A percentile compares a stretch with the other conserved stretches of the same genome.
Evolutionary conservation across 176 grass and related monocot genomes (phyloP).

Genomic region (Coix lacrymajobi): DNA sequence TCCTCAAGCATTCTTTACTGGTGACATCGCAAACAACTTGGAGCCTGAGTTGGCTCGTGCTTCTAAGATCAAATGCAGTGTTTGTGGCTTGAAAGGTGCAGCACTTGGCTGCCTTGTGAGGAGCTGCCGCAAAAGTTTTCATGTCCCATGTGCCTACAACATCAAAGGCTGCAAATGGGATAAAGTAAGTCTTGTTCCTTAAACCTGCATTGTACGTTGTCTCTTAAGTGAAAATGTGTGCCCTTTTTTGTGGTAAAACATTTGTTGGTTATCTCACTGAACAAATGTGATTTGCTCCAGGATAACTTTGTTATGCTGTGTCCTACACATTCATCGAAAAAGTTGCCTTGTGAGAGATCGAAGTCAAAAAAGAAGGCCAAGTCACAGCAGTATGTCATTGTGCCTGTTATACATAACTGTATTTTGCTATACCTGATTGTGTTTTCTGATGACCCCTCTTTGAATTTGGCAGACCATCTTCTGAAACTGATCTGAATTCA

Average conservation of each 20-base stretch:
- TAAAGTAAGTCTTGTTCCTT: conserved; percentile 31
- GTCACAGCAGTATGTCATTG: conserved; percentile 27
- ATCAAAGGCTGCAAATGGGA: conserved; percentile 79
- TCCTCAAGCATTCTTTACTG: conserved; percentile 81
- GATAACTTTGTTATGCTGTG: conserved; percentile 87
- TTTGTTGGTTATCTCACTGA: neutral
- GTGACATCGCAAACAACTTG: conserved; percentile 65
- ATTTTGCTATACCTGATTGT: conserved; percentile 9
- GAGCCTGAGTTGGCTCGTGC: conserved; percentile 71
- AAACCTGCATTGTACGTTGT: neutral
- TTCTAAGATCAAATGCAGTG: conserved; percentile 90
- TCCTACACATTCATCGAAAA: conserved; percentile 76
- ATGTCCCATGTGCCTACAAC: conserved; percentile 77
- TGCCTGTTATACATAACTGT: neutral
- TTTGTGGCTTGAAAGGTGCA: conserved; percentile 88
- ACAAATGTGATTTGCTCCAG: conserved; percentile 28
- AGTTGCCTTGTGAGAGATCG: conserved; percentile 72
- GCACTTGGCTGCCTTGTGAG: conserved; percentile 88
- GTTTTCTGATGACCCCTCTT: neutral
- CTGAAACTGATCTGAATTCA: conserved; percentile 34
- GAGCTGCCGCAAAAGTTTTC: conserved; percentile 89
- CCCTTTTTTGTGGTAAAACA: neutral
- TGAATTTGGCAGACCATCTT: conserved; percentile 37
- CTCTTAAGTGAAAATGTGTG: neutral
- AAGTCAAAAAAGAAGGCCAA: conserved; percentile 55